These are phyloP conservation scores for Blastocystis sp. DNA, from an alignment of 352 stramenopile genomes.

Conservation along the genomic window DNA sequence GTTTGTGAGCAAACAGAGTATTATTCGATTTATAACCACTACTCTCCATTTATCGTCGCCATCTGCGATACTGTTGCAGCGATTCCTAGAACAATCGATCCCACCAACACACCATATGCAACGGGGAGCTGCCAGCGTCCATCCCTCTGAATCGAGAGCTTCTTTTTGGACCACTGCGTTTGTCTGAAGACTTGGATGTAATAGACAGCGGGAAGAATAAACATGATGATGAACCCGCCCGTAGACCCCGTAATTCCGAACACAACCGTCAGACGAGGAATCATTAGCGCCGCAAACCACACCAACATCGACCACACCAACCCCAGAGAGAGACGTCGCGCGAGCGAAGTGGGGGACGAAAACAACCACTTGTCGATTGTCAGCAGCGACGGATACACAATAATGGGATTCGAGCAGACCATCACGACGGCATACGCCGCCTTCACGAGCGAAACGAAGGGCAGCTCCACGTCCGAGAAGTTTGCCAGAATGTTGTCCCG, in stretches of 20 bases:
- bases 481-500: slow-evolving; percentile 6
- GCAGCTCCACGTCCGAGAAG: neutral
- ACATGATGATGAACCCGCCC: slow-evolving; percentile 35
- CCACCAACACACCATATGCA: neutral
- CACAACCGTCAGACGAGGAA: slow-evolving; percentile 1
- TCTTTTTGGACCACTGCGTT: neutral
- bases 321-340: neutral
- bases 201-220: neutral
- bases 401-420: slow-evolving; percentile 54
- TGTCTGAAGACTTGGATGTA: neutral
- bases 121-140: neutral
- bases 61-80: neutral
- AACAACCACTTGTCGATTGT: slow-evolving; percentile 32
- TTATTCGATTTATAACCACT: too few relatives aligned
- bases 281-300: neutral
- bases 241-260: slow-evolving; percentile 45
- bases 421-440: slow-evolving; percentile 53
- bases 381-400: neutral
- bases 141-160: neutral
- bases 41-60: too few relatives aligned
- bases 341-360: neutral
- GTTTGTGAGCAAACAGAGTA: neutral
- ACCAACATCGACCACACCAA: neutral
- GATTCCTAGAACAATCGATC: neutral
- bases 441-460: slow-evolving; percentile 1